phyloP scores from a whole-genome alignment of 306 rosid genomes.

The barrel medic (Medicago truncatula) region MtrunA17r5.0-ANR NC_053045.1:39485501-39486000 shows the following conservation, averaged over 20 bases:
- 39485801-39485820: neutral
- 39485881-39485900: neutral
- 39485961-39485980: neutral
- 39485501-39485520: neutral
- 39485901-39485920: neutral
- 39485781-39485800: neutral
- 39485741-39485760: neutral
- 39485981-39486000: neutral
- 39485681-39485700: neutral
- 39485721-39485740: neutral
- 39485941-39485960: neutral
- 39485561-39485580: neutral
- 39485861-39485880: neutral
- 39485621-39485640: neutral
- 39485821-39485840: neutral
- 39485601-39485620: neutral
- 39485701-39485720: neutral
- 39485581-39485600: neutral
- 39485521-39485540: neutral
- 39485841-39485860: neutral
- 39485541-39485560: neutral
- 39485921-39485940: neutral
- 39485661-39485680: neutral
- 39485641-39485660: neutral
- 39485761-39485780: neutral